Conservation (phyloP, 371 early-diverging fungal genomes). For the Mucor lusitanicus region DNA sequence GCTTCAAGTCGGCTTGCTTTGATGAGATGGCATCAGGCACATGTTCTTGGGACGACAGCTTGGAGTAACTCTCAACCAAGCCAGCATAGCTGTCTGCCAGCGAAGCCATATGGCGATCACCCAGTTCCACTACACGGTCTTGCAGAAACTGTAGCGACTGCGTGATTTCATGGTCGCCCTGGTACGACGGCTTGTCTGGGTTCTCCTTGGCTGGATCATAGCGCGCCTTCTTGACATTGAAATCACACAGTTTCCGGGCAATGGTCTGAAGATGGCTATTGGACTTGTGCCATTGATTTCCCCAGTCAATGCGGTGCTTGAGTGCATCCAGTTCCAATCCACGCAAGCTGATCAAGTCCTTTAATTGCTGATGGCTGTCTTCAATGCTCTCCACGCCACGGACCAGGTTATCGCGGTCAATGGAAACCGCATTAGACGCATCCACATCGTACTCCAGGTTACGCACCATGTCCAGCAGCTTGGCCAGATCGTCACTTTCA, state of each 20-base stretch:
- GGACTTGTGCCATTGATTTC: constrained; percentile 34
- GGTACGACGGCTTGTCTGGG: constrained; percentile 39
- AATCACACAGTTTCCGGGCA: constrained; percentile 47
- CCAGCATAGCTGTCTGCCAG: constrained; percentile 13
- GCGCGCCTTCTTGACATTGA: constrained; percentile 42
- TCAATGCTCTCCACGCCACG: constrained; percentile 32
- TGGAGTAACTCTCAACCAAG: constrained; percentile 4
- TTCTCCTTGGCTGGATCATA: constrained; percentile 42
- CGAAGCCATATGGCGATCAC: constrained; percentile 19
- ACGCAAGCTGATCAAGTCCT: constrained; percentile 21
- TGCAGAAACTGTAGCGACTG: constrained; percentile 40
- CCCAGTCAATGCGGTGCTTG: constrained; percentile 40
- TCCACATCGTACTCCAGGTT: constrained; percentile 41
- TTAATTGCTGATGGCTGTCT: constrained; percentile 25
- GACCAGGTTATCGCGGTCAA: constrained; percentile 37
- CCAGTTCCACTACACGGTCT: constrained; percentile 36
- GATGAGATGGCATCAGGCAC: constrained; percentile 22
- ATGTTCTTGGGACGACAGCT: neutral
- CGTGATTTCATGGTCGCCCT: constrained; percentile 31
- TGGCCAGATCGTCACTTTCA: constrained; percentile 42
- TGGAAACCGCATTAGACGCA: constrained; percentile 37
- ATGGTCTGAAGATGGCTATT: constrained; percentile 41
- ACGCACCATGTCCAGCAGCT: constrained; percentile 30
- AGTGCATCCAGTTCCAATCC: constrained; percentile 32
- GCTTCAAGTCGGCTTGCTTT: constrained; percentile 33